Conservation (phyloP, 345 rosid genomes). For the Angophora floribunda region DNA sequence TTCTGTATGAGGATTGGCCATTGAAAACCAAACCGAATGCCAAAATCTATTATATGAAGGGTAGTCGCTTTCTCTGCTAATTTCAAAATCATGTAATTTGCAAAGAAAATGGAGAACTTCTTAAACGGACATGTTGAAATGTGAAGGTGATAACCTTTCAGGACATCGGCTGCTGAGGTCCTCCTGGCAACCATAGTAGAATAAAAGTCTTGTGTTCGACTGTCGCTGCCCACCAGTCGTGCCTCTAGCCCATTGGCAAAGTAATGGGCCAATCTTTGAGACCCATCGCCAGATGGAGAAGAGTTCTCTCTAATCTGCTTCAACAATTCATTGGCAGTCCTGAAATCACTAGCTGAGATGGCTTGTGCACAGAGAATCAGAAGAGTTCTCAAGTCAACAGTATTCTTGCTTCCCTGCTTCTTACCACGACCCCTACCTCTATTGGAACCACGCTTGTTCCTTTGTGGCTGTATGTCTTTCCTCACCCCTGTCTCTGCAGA, state of each 20-base stretch:
- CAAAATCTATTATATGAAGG: constrained; percentile 7
- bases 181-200: background rate
- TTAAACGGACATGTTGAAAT: constrained; percentile 15
- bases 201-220: constrained; percentile 14
- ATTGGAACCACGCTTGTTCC: background rate
- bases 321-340: constrained; percentile 61
- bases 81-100: constrained; percentile 2
- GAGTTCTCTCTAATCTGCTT: constrained; percentile 69
- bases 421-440: constrained; percentile 24
- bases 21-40: constrained; percentile 14
- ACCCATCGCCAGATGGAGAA: constrained; percentile 62
- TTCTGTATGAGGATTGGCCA: constrained; percentile 17
- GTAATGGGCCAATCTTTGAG: constrained; percentile 77
- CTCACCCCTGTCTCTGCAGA: background rate
- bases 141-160: constrained; percentile 16
- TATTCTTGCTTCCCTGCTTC: constrained; percentile 28
- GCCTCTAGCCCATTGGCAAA: constrained; percentile 80
- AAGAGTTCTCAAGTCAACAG: constrained; percentile 59
- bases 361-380: constrained; percentile 75
- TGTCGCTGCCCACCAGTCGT: constrained; percentile 43
- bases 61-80: constrained; percentile 7
- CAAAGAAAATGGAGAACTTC: constrained; percentile 2
- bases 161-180: constrained; percentile 4
- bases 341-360: constrained; percentile 41
- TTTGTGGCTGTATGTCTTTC: constrained; percentile 6